Percentiles rank a stretch among this genome's conserved stretches.
Evolutionary conservation across 345 rosid genomes (phyloP).

Genomic region (Physaria fendleri): DNA sequence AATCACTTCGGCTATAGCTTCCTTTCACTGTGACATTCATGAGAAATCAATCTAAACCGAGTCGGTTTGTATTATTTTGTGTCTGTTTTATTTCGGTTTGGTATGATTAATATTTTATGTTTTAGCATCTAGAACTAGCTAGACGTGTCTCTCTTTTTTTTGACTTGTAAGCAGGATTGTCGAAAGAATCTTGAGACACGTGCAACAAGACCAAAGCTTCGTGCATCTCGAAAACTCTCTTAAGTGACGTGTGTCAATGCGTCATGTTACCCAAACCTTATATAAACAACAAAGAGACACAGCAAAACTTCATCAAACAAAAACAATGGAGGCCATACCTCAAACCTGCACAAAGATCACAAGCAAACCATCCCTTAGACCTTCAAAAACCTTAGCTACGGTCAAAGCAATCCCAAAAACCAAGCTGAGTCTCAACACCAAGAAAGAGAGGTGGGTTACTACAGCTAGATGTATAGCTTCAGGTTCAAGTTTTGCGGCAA

Average conservation of each 20-base stretch:
- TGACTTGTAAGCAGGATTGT: slow-evolving; percentile 18
- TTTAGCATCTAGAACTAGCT: background rate
- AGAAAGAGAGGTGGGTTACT: background rate
- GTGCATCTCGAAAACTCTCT: slow-evolving; percentile 22
- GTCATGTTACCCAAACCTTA: slow-evolving; percentile 13
- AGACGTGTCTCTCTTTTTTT: slow-evolving; percentile 17
- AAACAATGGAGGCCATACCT: slow-evolving; percentile 22
- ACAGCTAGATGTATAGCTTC: slow-evolving; percentile 28
- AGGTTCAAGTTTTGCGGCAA: slow-evolving; percentile 16
- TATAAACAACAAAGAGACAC: slow-evolving; percentile 9
- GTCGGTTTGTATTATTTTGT: background rate
- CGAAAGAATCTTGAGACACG: slow-evolving; percentile 4
- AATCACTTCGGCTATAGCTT: no score
- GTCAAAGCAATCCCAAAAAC: background rate
- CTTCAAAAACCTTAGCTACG: background rate
- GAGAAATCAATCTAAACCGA: background rate
- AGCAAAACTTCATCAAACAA: background rate
- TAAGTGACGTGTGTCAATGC: slow-evolving; percentile 12
- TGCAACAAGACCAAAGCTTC: background rate
- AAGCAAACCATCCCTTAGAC: background rate
- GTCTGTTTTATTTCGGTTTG: background rate
- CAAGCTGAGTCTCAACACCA: background rate
- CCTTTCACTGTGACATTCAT: no score
- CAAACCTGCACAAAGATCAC: slow-evolving; percentile 16
- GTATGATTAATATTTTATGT: background rate